Evolutionary conservation across 305 asterid genomes (phyloP).

Genomic region (Solanum aculeatissimum): DNA sequence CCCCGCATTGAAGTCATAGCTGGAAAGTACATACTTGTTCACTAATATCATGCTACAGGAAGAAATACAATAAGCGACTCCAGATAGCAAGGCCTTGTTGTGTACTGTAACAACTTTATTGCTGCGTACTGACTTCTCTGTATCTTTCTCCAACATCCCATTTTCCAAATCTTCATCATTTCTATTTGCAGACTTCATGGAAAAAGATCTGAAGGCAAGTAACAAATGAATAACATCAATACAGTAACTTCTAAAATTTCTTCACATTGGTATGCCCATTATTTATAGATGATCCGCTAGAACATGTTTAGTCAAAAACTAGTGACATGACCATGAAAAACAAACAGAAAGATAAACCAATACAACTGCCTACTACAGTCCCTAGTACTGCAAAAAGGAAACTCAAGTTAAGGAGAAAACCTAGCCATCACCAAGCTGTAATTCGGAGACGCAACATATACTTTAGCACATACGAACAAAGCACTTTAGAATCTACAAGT

Average conservation of each 20-base stretch:
- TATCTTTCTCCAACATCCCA: conserved; percentile 40
- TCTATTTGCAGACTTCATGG: conserved; percentile 37
- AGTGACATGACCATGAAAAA: background rate
- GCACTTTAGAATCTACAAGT: background rate
- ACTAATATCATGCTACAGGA: conserved; percentile 90
- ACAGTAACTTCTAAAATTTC: background rate
- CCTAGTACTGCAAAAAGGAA: background rate
- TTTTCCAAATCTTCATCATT: conserved; percentile 55
- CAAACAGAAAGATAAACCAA: background rate
- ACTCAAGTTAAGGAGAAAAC: background rate
- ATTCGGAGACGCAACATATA: background rate
- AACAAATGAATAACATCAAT: background rate
- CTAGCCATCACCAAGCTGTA: background rate
- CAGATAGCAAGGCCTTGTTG: conserved; percentile 71
- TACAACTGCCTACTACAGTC: background rate
- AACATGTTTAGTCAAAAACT: background rate
- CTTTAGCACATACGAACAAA: background rate
- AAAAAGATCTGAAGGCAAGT: conserved; percentile 28
- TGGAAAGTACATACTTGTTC: conserved; percentile 88
- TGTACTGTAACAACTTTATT: conserved; percentile 25
- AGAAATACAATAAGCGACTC: conserved; percentile 74
- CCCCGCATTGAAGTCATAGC: conserved; percentile 79
- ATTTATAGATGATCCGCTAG: background rate
- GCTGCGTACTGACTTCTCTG: conserved; percentile 32
- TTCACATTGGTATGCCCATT: background rate